These are phyloP conservation scores for Pseudozyma tsukubaensis DNA, from an alignment of 1,284 basidiomycete species.

Conservation along the genomic window DNA sequence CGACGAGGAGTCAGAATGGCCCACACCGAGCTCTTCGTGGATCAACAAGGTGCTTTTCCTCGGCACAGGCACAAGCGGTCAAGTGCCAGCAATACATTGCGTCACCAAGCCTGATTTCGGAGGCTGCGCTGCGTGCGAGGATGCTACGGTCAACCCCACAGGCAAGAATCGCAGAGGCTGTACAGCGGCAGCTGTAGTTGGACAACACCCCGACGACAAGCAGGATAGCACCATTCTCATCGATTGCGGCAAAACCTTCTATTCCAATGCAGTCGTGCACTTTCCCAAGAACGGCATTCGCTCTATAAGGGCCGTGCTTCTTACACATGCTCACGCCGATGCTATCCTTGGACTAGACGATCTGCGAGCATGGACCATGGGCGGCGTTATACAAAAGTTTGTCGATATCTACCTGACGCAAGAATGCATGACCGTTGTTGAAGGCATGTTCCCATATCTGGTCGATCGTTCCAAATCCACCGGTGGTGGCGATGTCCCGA, in stretches of 20 bases:
- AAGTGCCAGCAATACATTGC: constrained; percentile 63
- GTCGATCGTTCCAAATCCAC: constrained; percentile 58
- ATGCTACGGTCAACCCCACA: constrained; percentile 51
- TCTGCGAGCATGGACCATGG: constrained; percentile 65
- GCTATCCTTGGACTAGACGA: constrained; percentile 65
- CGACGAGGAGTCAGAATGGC: constrained; percentile 12
- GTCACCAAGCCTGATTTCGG: constrained; percentile 48
- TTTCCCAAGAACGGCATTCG: constrained; percentile 54
- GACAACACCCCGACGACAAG: constrained; percentile 24
- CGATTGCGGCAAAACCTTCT: constrained; percentile 67
- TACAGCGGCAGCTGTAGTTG: constrained; percentile 48
- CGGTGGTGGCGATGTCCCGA: constrained; percentile 63
- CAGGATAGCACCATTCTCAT: constrained; percentile 57
- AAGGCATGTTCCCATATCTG: constrained; percentile 62
- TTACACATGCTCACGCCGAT: constrained; percentile 66
- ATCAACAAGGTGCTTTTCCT: constrained; percentile 58
- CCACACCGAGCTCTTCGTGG: constrained; percentile 42
- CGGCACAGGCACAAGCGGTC: constrained; percentile 64
- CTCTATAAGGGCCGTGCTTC: constrained; percentile 57
- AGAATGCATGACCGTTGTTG: constrained; percentile 55
- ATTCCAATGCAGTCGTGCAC: constrained; percentile 47
- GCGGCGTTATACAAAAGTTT: constrained; percentile 50
- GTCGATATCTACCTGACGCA: constrained; percentile 64
- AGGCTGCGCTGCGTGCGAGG: constrained; percentile 55
- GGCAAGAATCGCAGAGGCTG: constrained; percentile 62